Base-by-base conservation (phyloP, 1,284 basidiomycete genomes). In the Phaffia rhodozyma region DNA sequence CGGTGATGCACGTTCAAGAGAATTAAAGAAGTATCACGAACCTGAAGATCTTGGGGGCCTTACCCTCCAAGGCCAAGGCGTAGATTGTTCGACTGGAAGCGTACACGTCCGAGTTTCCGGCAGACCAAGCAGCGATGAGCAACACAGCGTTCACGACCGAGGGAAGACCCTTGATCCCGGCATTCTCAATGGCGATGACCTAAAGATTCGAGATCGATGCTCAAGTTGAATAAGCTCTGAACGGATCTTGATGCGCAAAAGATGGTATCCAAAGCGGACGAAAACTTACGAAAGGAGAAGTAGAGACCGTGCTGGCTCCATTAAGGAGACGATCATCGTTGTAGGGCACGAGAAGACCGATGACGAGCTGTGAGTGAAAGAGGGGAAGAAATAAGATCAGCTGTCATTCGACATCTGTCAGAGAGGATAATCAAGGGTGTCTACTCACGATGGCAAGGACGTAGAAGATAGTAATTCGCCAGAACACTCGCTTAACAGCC, bases 81-180 rank as follows among this genome's bases (percentile, higher is more conserved):
- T 91, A 91, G 29, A 92, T 78, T 29, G 89, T 85, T 70, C 91
- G 85, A 11, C 87, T 89, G 0, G 86, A 79, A 64, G 85, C 84
- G 78, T 87, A 94, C 50, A 92, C 72, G 78, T 82, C 85, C 32
- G 84, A 86, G 76, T 88, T 91, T 54, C 84, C 86, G 3, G 91
- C 87, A 9, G 86, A 90, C 80, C 91, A 89, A 2, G 90, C 90
- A 58, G 85, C 82, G 34, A 85, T 83, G 63, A 89, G 78, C 47
- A 89, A 74, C 53, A 78, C 77, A 34, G 79, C 78, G 66, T 75
- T 75, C 51, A 77, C 71, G 65, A 78, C 74, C 48, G 73, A 75
- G 3, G 79, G 78, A 4, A 85, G 80, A 1, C 80, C 82, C 74
- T 81, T 83, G 75, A 91, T 84, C 13, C 87, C 86, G 0, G 89